A percentile compares a stretch with the other conserved stretches of the same genome.
Evolutionary conservation across 495 filamentous ascomycete species (phyloP).

Genomic region (Tuber brumale): DNA sequence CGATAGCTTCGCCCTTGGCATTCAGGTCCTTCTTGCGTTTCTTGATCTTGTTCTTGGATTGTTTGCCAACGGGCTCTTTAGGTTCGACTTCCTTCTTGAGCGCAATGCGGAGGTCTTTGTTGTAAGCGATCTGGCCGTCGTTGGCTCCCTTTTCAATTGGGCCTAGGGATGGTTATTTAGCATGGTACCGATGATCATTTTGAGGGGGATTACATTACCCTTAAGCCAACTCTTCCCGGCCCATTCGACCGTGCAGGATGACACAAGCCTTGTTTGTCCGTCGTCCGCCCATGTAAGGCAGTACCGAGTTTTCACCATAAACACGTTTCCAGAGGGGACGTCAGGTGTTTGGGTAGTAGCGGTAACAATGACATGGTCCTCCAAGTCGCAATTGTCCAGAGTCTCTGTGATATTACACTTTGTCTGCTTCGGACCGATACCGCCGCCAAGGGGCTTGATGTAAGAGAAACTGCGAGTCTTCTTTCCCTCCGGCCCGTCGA

Average conservation of each 20-base stretch:
- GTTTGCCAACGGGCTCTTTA: constrained; percentile 47
- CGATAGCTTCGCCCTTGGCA: constrained; percentile 35
- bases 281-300: constrained; percentile 85
- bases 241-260: constrained; percentile 91
- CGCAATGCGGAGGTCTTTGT: constrained; percentile 63
- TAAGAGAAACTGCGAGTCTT: constrained; percentile 72
- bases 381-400: constrained; percentile 74
- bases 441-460: constrained; percentile 77
- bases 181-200: constrained; percentile 17
- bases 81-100: constrained; percentile 64
- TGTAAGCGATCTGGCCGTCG: constrained; percentile 78
- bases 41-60: constrained; percentile 45
- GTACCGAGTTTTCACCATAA: constrained; percentile 85
- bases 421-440: constrained; percentile 89
- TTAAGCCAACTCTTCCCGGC: constrained; percentile 97
- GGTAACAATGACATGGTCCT: constrained; percentile 73
- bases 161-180: constrained; percentile 45
- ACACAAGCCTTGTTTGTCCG: constrained; percentile 73
- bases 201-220: constrained; percentile 51
- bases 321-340: constrained; percentile 89
- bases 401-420: constrained; percentile 86
- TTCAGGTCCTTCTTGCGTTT: constrained; percentile 56
- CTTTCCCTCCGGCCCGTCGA: constrained; percentile 71
- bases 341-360: constrained; percentile 85
- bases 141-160: constrained; percentile 94